Evolutionary conservation across 257 asterid genomes (phyloP), one percentile per base, ranked within the genome.

Genomic region (Oldenlandia corymbosa): DNA sequence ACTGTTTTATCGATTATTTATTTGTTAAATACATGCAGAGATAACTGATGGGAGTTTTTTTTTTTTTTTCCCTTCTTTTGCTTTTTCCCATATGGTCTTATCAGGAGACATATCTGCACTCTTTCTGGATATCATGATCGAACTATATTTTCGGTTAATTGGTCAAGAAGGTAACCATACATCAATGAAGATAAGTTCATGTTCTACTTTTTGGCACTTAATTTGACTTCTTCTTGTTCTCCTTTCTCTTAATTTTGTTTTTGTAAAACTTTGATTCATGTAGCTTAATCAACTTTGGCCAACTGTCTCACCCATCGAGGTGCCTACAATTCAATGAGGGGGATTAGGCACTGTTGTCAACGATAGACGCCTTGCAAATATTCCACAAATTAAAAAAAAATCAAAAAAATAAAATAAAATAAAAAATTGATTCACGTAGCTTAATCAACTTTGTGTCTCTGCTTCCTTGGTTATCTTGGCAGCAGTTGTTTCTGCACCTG

Each of bases 41-140:
- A 54, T 31, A 12, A 10, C 64, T 55, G 50, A 66, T 21, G 46
- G 30, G 56, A 55, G 18, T 3, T 11, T 42, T 11, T 14, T 43
- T 43, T 43, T 11, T 43, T 43, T 43, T 43, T 43, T 14, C 8
- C 16, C 8, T 46, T 18, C 23, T 58, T 58, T 37, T 37, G 21
- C 21, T 58, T 58, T 37, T 37, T 39, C 21, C 31, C 18, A 43
- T 71, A 65, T 70, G 56, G 39, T 72, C 65, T n/a, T 84, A 56
- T 72, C 88, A 93, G 99, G 99, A 68, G 54, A 47, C 96, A 85
- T 67, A 60, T 85, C 36, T 77, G 87, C 62, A 82, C 97, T 46
- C 88, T 93, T 60, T 80, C 96, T 70, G 99, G 97, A 68, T 93
- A 84, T 80, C 99, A 93, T 64, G 92, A 85, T 73, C 85, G 96